Base-by-base conservation (phyloP, 202 grass and related monocot species). In the Tripidium arundinaceum region DNA sequence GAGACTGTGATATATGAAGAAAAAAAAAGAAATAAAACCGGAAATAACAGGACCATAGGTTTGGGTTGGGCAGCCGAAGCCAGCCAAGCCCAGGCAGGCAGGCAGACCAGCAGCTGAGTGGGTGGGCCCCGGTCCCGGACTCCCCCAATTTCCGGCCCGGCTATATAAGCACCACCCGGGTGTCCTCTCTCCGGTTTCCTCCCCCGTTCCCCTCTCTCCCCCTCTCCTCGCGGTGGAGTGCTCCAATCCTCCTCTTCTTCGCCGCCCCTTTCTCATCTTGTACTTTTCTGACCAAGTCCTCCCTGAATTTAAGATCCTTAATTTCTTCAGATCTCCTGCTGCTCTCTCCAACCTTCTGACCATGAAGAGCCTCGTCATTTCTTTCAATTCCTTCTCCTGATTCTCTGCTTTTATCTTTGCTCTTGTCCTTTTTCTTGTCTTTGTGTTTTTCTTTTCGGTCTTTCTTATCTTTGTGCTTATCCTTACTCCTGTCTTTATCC, bases 381-480 rank as follows among this genome's bases (percentile, higher is more conserved):
- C 70, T 88, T 61, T 88, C 74, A 47, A 33, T 13, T 68, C 62
- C 86, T 79, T 88, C 81, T 64, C 62, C 78, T 26, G 79, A 83
- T 22, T 87, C 79, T 79, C 79, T 88, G 74, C 55, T 88, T 91
- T 83, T 88, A 80, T 88, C 89, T 81, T 91, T 91, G 79, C 76
- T 75, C 82, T 85, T 88, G 33, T 84, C 83, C 16, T 84, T 92
- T 85, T 91, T 91, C 89, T 91, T 88, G 29, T 91, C 89, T 82
- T 79, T 91, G 68, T 88, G 80, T 36, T 86, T 92, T 74, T 89
- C 89, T 86, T 91, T 91, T 15, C 86, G 82, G 36, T 91, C 89
- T 83, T 91, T 91, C 80, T 88, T 91, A 64, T 91, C 89, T 76
- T 68, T 91, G 83, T 88, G 89, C 75, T 88, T 91, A 83, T 91